phyloP scores from a whole-genome alignment of 164 flowering plant species.

The Tinospora cordifolia region DNA sequence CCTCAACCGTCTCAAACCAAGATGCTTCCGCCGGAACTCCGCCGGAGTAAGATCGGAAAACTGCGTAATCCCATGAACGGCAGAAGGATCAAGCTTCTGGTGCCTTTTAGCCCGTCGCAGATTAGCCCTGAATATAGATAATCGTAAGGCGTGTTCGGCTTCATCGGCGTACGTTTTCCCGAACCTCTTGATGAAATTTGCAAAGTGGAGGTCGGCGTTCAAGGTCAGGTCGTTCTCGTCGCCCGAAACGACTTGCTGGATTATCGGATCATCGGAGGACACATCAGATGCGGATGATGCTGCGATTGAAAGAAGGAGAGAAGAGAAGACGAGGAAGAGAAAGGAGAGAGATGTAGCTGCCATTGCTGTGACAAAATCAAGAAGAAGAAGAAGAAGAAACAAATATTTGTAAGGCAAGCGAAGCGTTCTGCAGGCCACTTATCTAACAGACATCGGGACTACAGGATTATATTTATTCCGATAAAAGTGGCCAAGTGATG shows the following conservation, averaged over 20 bases:
- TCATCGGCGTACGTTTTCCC: slow-evolving; percentile 49
- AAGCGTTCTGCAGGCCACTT: too few species aligned
- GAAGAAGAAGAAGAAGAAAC: too few species aligned
- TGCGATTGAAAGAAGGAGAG: background rate
- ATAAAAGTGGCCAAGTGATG: background rate
- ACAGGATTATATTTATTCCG: background rate
- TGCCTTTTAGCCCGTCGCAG: slow-evolving; percentile 62
- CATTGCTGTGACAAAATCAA: background rate
- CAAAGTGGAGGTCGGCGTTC: slow-evolving; percentile 63
- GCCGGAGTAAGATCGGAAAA: slow-evolving; percentile 79
- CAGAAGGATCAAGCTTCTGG: slow-evolving; percentile 76
- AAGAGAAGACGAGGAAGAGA: slow-evolving; percentile 5
- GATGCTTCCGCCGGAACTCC: slow-evolving; percentile 51
- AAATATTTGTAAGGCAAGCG: too few species aligned
- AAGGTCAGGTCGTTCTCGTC: slow-evolving; percentile 32
- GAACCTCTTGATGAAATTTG: slow-evolving; percentile 47
- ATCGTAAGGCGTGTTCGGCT: slow-evolving; percentile 74
- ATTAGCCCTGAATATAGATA: slow-evolving; percentile 65
- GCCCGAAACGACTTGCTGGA: slow-evolving; percentile 28
- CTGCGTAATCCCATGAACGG: slow-evolving; percentile 85
- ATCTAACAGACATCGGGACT: background rate
- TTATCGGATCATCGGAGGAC: slow-evolving; percentile 17
- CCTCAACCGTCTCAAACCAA: slow-evolving; percentile 45
- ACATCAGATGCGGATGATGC: background rate
- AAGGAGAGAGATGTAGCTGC: background rate